Conservation (phyloP, 768 basidiomycete genomes). For the Lentinula aciculospora region DNA sequence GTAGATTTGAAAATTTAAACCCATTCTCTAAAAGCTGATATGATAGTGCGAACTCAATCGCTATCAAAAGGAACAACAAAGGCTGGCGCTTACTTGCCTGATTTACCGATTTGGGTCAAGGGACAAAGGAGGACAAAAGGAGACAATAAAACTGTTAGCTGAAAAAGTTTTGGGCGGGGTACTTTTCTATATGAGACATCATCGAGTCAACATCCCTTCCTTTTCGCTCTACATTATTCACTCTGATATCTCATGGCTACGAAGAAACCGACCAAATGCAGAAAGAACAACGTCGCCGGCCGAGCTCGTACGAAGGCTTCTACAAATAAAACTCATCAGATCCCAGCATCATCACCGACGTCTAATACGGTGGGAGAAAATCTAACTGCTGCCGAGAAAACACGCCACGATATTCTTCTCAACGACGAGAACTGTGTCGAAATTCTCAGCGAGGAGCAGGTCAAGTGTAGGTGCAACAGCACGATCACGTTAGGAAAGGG, state of each 20-base stretch:
- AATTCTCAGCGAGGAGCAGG: neutral
- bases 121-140: too few relatives aligned
- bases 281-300: too few relatives aligned
- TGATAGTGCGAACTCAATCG: too few relatives aligned
- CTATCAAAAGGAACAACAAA: too few relatives aligned
- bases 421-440: neutral
- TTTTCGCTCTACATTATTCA: too few relatives aligned
- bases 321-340: neutral
- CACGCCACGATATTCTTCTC: neutral
- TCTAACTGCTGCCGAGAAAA: neutral
- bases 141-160: too few relatives aligned
- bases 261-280: too few relatives aligned
- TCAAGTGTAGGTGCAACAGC: neutral
- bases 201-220: too few relatives aligned
- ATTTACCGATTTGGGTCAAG: too few relatives aligned
- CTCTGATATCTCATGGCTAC: too few relatives aligned
- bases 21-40: neutral
- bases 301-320: neutral
- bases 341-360: neutral
- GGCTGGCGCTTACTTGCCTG: neutral
- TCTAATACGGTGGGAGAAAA: neutral
- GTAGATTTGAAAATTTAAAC: neutral
- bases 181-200: too few relatives aligned
- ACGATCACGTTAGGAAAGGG: neutral
- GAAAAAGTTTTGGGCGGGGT: too few relatives aligned